Percentiles rank a stretch among this genome's conserved stretches.
Evolutionary conservation across 2,329 filamentous ascomycete species (phyloP).

Genomic region (Aspergillus ruber): DNA sequence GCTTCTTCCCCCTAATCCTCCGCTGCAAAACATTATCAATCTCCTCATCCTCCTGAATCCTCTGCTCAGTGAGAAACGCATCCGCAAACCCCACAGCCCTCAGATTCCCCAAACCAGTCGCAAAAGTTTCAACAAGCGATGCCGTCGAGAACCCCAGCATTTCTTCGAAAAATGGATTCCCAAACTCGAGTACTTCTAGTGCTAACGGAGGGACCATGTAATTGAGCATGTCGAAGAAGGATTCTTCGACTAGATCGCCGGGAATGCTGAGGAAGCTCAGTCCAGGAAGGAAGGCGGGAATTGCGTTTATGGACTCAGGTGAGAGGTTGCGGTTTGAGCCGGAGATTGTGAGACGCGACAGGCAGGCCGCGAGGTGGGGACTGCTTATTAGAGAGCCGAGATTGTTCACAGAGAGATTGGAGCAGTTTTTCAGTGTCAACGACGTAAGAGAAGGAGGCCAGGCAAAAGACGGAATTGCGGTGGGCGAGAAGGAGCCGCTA

Average conservation of each 20-base stretch:
- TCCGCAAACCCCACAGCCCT: slow-evolving; percentile 22
- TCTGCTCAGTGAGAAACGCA: slow-evolving; percentile 14
- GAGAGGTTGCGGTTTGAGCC: slow-evolving; percentile 18
- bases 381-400: slow-evolving; percentile 20
- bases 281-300: slow-evolving; percentile 19
- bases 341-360: slow-evolving; percentile 21
- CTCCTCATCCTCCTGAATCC: slow-evolving; percentile 17
- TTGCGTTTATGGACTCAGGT: slow-evolving; percentile 18
- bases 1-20: slow-evolving; percentile 7
- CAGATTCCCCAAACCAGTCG: slow-evolving; percentile 18
- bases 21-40: slow-evolving; percentile 21
- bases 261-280: slow-evolving; percentile 25
- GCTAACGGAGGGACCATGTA: slow-evolving; percentile 10
- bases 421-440: slow-evolving; percentile 20
- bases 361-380: slow-evolving; percentile 12
- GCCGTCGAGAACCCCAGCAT: slow-evolving; percentile 16
- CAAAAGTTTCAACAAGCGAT: slow-evolving; percentile 15
- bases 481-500: slow-evolving; percentile 17
- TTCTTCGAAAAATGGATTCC: slow-evolving; percentile 11
- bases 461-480: slow-evolving; percentile 15
- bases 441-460: slow-evolving; percentile 23
- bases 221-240: slow-evolving; percentile 21
- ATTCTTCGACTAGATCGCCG: slow-evolving; percentile 22
- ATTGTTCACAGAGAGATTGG: slow-evolving; percentile 16
- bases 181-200: slow-evolving; percentile 25